Percentiles rank a stretch among this genome's conserved stretches.
Conservation (phyloP, 2,329 filamentous ascomycete species). For the Aspergillus niger region DNA sequence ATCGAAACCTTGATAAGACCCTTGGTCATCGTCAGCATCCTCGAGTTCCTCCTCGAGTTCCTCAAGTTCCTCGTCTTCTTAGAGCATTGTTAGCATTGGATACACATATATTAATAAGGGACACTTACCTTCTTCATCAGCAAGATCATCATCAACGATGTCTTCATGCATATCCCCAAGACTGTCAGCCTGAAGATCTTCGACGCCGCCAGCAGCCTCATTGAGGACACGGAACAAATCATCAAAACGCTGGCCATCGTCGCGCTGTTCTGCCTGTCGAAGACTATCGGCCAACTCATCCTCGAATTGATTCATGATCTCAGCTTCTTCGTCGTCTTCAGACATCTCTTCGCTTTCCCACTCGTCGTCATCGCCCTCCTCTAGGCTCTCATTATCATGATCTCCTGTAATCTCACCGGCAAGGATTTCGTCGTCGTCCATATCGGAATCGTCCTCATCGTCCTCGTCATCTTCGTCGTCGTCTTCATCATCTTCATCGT, state of each 20-base stretch:
- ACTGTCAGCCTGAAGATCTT: slow-evolving; percentile 47
- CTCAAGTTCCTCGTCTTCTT: slow-evolving; percentile 60
- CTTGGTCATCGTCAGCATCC: slow-evolving; percentile 48
- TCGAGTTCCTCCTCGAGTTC: slow-evolving; percentile 50
- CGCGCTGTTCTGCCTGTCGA: slow-evolving; percentile 43
- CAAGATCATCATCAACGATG: slow-evolving; percentile 58
- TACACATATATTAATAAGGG: neutral
- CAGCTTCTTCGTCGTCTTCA: slow-evolving; percentile 49
- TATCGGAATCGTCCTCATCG: slow-evolving; percentile 63
- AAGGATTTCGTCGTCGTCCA: slow-evolving; percentile 55
- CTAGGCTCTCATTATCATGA: slow-evolving; percentile 54
- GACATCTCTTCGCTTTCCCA: slow-evolving; percentile 54
- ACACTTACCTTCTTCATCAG: slow-evolving; percentile 57
- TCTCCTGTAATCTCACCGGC: slow-evolving; percentile 59
- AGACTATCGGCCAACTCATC: slow-evolving; percentile 43
- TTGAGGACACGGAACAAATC: slow-evolving; percentile 50
- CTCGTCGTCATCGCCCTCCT: slow-evolving; percentile 50
- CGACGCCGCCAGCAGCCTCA: slow-evolving; percentile 44
- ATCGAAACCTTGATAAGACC: slow-evolving; percentile 43
- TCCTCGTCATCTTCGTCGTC: slow-evolving; percentile 63
- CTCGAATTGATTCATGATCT: slow-evolving; percentile 48
- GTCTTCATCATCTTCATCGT: slow-evolving; percentile 64
- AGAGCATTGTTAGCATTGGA: slow-evolving; percentile 39
- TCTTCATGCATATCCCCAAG: slow-evolving; percentile 52
- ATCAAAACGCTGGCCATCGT: slow-evolving; percentile 46